Evolutionary conservation across 2,329 filamentous ascomycete genomes (phyloP).

Genomic region (Tolypocladium ovalisporum): DNA sequence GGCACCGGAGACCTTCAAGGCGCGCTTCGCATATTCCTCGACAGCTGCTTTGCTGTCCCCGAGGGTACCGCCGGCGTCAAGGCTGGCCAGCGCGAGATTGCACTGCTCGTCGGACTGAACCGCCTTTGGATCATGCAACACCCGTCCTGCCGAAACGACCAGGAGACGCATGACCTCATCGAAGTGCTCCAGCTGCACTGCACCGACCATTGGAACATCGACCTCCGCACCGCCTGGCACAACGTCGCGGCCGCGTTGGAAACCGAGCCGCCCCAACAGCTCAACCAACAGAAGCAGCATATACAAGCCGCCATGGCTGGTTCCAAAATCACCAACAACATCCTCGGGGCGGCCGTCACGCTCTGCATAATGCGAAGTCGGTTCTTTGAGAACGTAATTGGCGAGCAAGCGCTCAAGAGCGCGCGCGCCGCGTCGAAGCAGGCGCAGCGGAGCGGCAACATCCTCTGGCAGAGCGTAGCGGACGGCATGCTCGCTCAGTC

Average conservation of each 20-base stretch:
- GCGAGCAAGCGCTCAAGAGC: slow-evolving; percentile 69
- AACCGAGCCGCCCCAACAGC: slow-evolving; percentile 50
- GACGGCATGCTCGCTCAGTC: slow-evolving; percentile 69
- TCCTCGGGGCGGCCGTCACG: slow-evolving; percentile 70
- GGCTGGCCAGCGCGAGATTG: slow-evolving; percentile 50
- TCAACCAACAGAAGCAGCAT: slow-evolving; percentile 68
- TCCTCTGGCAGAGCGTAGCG: slow-evolving; percentile 70
- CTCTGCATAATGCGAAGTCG: slow-evolving; percentile 76
- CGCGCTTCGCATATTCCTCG: slow-evolving; percentile 57
- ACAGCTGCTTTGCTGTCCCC: slow-evolving; percentile 40
- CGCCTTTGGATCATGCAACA: slow-evolving; percentile 63
- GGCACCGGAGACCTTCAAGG: slow-evolving; percentile 60
- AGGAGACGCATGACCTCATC: slow-evolving; percentile 49
- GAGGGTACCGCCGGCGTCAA: slow-evolving; percentile 26
- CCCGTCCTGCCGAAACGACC: slow-evolving; percentile 43
- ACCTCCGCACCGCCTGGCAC: slow-evolving; percentile 68
- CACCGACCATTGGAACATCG: slow-evolving; percentile 56
- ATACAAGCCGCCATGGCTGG: slow-evolving; percentile 63
- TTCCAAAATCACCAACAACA: slow-evolving; percentile 60
- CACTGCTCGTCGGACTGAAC: slow-evolving; percentile 57
- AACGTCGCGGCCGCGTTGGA: slow-evolving; percentile 60
- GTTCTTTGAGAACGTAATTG: slow-evolving; percentile 74
- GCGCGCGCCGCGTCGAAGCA: slow-evolving; percentile 58
- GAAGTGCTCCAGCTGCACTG: slow-evolving; percentile 58
- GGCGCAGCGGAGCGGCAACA: slow-evolving; percentile 58